A percentile compares a stretch with the other conserved stretches of the same genome.
phyloP scores from a whole-genome alignment of 2,329 filamentous ascomycete species.

The Claviceps maximensis region DNA sequence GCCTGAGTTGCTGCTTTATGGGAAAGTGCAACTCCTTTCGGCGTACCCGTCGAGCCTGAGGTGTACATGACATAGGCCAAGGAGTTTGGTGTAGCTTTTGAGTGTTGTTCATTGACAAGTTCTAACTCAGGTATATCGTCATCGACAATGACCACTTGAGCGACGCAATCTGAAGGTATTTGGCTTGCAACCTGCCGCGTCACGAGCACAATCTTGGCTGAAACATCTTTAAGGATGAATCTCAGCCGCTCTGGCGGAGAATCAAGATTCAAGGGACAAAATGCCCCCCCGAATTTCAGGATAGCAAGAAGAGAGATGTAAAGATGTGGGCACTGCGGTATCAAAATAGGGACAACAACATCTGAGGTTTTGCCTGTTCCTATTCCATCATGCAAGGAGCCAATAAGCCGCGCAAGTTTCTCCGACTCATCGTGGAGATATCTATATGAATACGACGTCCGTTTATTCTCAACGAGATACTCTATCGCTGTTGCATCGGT shows the following conservation, averaged over 20 bases:
- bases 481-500: constrained; percentile 18
- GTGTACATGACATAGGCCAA: constrained; percentile 90
- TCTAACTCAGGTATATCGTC: neutral
- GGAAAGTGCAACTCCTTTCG: constrained; percentile 76
- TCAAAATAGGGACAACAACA: constrained; percentile 57
- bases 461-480: constrained; percentile 14
- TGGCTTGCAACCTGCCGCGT: constrained; percentile 32
- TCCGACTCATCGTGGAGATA: constrained; percentile 47
- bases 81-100: constrained; percentile 20
- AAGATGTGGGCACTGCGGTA: constrained; percentile 64
- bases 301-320: constrained; percentile 69
- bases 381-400: constrained; percentile 5
- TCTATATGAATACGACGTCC: constrained; percentile 42
- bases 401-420: constrained; percentile 39
- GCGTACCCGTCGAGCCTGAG: constrained; percentile 76
- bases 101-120: constrained; percentile 4
- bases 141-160: constrained; percentile 24
- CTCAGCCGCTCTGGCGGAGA: constrained; percentile 61
- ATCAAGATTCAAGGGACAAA: constrained; percentile 73
- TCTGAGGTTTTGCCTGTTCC: constrained; percentile 12
- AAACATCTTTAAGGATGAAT: constrained; percentile 71
- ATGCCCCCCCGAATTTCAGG: constrained; percentile 69
- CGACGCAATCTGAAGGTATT: constrained; percentile 21
- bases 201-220: constrained; percentile 55
- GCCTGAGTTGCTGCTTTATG: constrained; percentile 72